Base-by-base conservation (phyloP, 208 protist species). In the Leishmania lainsoni region DNA sequence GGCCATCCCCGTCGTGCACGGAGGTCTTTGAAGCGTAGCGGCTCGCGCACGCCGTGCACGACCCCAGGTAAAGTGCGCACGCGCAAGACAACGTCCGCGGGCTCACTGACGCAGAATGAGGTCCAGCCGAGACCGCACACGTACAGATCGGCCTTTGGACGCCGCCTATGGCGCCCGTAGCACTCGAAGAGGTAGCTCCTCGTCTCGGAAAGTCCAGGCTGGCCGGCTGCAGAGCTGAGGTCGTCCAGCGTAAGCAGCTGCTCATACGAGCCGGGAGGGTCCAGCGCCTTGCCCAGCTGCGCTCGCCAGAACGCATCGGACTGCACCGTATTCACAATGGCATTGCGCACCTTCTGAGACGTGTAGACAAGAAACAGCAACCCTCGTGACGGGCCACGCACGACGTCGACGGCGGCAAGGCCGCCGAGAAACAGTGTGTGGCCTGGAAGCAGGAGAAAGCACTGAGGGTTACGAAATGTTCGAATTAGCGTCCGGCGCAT, bases 101-200 rank as follows among this genome's bases (percentile, higher is more conserved):
- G 80, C 79, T 94, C 90, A 79, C 84, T 89, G 35, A 97, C 93
- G 75, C 93, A 97, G 74, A 98, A 97, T 5, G 92, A 90, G 10
- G 82, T 83, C 95, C 95, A 98, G 42, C 95, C 95, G 29, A 98
- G 86, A 32, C 95, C 95, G 77, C 94, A 97, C 39, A 98, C 86
- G 84, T 98, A 98, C 8, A 98, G 48, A 78, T 98, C 95, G 16
- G 95, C 95, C 86, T 97, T 97, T 29, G 95, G 95, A 0, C 90
- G 87, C 29, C 87, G 87, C 3, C 90, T 90, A 79, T 98, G 92
- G 58, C 88, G 81, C 8, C 59, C 72, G 80, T 96, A 98, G 84
- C 95, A 98, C 79, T 98, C 93, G 80, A 98, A 98, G 52, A 97
- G 86, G 83, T 98, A 98, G 52, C 84, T 93, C 73, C 85, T 90